These are phyloP conservation scores for Kurtzmaniella cleridarum DNA, from an alignment of 805 yeast genomes.

Conservation along the genomic window DNA sequence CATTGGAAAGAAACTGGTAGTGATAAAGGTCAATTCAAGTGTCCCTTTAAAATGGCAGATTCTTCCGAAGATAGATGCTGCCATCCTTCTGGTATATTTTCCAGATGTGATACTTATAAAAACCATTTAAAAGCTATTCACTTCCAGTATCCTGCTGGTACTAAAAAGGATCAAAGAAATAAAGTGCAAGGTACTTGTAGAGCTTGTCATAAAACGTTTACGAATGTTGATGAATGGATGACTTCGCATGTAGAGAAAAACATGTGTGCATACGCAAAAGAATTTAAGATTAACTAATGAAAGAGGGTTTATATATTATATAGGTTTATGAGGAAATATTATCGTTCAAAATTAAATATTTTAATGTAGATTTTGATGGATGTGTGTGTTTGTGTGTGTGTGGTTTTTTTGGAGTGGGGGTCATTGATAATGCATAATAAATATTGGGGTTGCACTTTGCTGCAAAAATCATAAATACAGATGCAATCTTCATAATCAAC, in stretches of 20 bases:
- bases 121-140: slow-evolving; percentile 88
- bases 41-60: slow-evolving; percentile 57
- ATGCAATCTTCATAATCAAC: too few species aligned
- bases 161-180: slow-evolving; percentile 69
- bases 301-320: background rate
- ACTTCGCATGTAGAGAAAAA: slow-evolving; percentile 59
- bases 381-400: too few species aligned
- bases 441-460: too few species aligned
- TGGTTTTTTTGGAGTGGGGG: too few species aligned
- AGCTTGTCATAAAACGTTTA: slow-evolving; percentile 64
- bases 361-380: too few species aligned
- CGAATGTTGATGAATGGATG: slow-evolving; percentile 77
- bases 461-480: too few species aligned
- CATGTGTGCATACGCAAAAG: slow-evolving; percentile 24
- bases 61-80: slow-evolving; percentile 41
- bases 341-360: background rate
- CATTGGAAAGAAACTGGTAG: slow-evolving; percentile 75
- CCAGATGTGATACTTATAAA: slow-evolving; percentile 87
- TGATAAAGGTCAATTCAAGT: slow-evolving; percentile 64
- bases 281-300: background rate
- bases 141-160: slow-evolving; percentile 83
- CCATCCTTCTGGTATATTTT: slow-evolving; percentile 80
- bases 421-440: too few species aligned
- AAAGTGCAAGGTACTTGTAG: slow-evolving; percentile 71
- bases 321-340: background rate